These are phyloP conservation scores for Pichia pseudocactophila DNA, from an alignment of 805 yeast genomes.

Conservation along the genomic window DNA sequence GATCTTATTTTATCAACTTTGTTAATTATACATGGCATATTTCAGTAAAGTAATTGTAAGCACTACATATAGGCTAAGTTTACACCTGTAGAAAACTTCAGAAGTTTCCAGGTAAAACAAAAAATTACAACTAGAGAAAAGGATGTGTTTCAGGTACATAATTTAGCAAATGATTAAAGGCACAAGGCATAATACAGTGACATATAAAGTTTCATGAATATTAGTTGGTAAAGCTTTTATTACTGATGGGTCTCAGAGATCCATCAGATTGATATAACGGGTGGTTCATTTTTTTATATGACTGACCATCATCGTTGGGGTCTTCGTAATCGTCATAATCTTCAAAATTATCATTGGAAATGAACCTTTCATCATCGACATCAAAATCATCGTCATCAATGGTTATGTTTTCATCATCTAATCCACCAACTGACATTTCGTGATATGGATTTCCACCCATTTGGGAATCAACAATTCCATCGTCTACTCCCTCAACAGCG, in stretches of 20 bases:
- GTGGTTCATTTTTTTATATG: slow-evolving; percentile 53
- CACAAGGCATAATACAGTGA: not conserved
- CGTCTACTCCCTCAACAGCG: slow-evolving; percentile 1
- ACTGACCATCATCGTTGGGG: slow-evolving; percentile 75
- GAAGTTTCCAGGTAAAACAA: no score
- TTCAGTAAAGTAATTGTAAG: no score
- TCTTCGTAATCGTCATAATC: slow-evolving; percentile 63
- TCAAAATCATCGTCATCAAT: slow-evolving; percentile 39
- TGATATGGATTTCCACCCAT: slow-evolving; percentile 30
- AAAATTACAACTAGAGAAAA: no score
- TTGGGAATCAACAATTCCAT: slow-evolving; percentile 18
- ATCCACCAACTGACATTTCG: slow-evolving; percentile 24
- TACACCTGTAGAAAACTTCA: no score
- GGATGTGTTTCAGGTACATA: no score
- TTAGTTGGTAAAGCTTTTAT: slow-evolving; percentile 4
- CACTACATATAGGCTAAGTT: no score
- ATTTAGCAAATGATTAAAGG: not conserved
- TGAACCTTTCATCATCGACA: slow-evolving; percentile 25
- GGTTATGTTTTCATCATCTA: slow-evolving; percentile 46
- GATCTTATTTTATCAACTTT: no score
- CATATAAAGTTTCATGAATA: not conserved
- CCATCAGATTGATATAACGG: slow-evolving; percentile 49
- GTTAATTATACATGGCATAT: no score
- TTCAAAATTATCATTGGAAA: slow-evolving; percentile 6
- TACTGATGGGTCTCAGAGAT: slow-evolving; percentile 17